Conservation (phyloP, 805 yeast genomes). For the Candida peoriensis region DNA sequence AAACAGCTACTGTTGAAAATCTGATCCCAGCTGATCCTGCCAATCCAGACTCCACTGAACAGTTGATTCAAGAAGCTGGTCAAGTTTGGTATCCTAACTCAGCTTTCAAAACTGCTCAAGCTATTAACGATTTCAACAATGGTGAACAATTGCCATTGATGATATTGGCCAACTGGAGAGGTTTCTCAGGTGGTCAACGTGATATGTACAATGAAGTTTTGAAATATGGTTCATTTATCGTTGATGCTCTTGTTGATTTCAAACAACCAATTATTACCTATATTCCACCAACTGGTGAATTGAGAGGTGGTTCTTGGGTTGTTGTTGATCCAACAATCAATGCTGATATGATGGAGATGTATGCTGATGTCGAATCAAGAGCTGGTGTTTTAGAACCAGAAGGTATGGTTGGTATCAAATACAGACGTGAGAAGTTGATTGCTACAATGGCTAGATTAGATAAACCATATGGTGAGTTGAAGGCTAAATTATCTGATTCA, state of each 20-base stretch:
- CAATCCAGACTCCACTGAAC: conserved; percentile 89
- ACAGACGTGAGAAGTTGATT: conserved; percentile 86
- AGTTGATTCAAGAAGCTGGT: conserved; percentile 90
- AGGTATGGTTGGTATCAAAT: conserved; percentile 98
- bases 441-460: conserved; percentile 93
- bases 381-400: conserved; percentile 99
- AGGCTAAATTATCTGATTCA: conserved; percentile 49
- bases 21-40: conserved; percentile 98
- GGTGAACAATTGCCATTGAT: conserved; percentile 98
- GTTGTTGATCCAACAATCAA: conserved; percentile 99
- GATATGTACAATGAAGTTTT: conserved; percentile 98
- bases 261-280: conserved; percentile 96
- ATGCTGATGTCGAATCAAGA: conserved; percentile 91
- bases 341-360: conserved; percentile 98
- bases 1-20: conserved; percentile 85
- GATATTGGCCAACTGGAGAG: conserved; percentile 99
- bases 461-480: conserved; percentile 62
- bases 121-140: conserved; percentile 92
- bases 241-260: conserved; percentile 92
- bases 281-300: conserved; percentile 97
- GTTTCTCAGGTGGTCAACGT: conserved; percentile 99
- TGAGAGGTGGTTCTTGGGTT: conserved; percentile 99
- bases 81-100: conserved; percentile 99
- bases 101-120: conserved; percentile 99
- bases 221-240: conserved; percentile 95